Percentiles rank a stretch among this genome's conserved stretches.
Conservation (phyloP, 352 stramenopile species). For the Phytophthora pistaciae region DNA sequence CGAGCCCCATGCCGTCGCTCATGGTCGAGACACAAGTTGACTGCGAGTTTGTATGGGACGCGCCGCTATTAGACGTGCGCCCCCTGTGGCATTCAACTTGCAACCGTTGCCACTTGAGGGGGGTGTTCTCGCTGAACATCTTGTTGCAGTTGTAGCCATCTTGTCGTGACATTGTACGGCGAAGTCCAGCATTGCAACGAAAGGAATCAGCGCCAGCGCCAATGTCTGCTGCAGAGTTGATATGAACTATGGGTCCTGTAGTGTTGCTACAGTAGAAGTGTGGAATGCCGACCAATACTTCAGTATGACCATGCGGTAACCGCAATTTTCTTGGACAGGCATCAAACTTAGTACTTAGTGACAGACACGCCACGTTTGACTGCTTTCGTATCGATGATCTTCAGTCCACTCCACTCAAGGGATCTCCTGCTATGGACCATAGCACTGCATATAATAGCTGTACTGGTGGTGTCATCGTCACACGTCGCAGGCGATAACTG, state of each 20-base stretch:
- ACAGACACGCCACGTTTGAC: background rate
- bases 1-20: constrained; percentile 70
- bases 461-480: background rate
- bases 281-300: background rate
- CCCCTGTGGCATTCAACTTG: background rate
- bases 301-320: background rate
- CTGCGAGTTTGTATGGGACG: constrained; percentile 8
- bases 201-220: background rate
- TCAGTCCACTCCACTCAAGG: no score
- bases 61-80: constrained; percentile 6
- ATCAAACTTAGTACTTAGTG: background rate
- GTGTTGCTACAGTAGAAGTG: background rate
- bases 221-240: background rate
- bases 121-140: constrained; percentile 13
- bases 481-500: constrained; percentile 2
- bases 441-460: background rate
- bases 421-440: no score
- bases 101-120: constrained; percentile 7
- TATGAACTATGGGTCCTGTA: background rate
- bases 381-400: background rate
- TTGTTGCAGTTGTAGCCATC: constrained; percentile 24
- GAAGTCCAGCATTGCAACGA: background rate
- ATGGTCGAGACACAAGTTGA: constrained; percentile 30
- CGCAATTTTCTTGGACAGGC: background rate
- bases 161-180: background rate